Evolutionary conservation across 805 yeast species (phyloP), one percentile per base, ranked within the genome.

Genomic region (Yarrowia porcina): DNA sequence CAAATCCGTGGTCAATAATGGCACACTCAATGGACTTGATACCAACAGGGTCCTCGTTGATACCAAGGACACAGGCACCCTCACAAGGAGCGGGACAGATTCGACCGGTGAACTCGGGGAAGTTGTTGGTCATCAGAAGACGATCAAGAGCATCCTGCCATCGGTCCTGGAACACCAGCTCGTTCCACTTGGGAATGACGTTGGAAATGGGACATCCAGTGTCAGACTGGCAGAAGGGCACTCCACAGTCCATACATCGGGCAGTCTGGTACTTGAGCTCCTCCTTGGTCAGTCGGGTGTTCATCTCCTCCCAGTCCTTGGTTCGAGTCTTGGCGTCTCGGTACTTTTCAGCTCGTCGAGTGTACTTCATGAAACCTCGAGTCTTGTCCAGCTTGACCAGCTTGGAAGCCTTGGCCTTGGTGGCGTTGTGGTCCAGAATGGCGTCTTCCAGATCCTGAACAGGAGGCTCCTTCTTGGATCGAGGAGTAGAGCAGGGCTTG

Each of bases 21-120:
- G 97, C 93, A 73, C 96, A 88, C 77, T 93, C 99, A 68, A 93
- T 88, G 20, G 96, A 88, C 78, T 93, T 93, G 77, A 93, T 93
- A 70, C 97, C 97, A 69, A 94, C 98, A 25, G 98, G 96, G 69
- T 89, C 94, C 67, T 88, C 96, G 75, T 87, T 90, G 70, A 94
- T 90, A 52, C 97, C 97, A 70, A 94, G 81, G 33, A 90, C 93
- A 77, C 96, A 88, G 2, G 98, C 97, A 70, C 97, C 97, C 76
- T 92, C 96, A 80, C 99, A 93, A 67, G 99, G 99, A 65, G 98
- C 98, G 21, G 99, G 99, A 78, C 99, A 93, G 67, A 93, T 93
- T 77, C 97, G 86, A 65, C 97, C 97, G 65, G 98, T 93, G 72
- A 94, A 93, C 78, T 94, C 98, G 21, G 98, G 98, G 88, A 94